phyloP scores from a whole-genome alignment of 352 stramenopile genomes.

The Globisporangium echinulatum region DNA sequence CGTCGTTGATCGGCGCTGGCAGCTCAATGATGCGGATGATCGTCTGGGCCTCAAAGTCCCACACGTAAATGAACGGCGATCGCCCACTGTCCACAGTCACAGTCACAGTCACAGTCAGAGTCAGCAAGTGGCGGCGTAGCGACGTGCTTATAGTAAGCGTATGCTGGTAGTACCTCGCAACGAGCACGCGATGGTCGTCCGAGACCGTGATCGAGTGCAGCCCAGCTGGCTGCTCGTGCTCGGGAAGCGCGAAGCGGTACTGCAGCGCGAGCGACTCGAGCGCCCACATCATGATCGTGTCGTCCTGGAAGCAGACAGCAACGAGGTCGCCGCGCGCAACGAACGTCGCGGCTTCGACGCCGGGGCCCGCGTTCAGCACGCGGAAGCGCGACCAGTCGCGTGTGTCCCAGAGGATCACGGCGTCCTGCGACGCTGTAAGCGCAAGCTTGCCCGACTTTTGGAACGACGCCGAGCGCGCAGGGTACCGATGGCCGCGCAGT shows the following conservation, averaged over 20 bases:
- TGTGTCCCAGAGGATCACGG: conserved; percentile 81
- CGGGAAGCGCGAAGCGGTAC: conserved; percentile 63
- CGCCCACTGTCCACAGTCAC: conserved; percentile 34
- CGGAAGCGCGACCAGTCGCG: conserved; percentile 79
- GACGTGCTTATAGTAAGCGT: not conserved
- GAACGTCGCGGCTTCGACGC: conserved; percentile 61
- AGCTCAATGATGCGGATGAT: conserved; percentile 85
- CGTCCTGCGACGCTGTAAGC: conserved; percentile 68
- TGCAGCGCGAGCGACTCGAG: conserved; percentile 63
- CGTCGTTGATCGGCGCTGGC: conserved; percentile 56
- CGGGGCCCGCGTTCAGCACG: conserved; percentile 68
- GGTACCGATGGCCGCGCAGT: conserved; percentile 54
- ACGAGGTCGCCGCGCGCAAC: conserved; percentile 55
- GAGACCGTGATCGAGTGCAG: conserved; percentile 68
- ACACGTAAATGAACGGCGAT: conserved; percentile 78
- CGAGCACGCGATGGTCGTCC: conserved; percentile 65
- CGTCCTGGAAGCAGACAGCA: conserved; percentile 75
- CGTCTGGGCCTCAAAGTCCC: conserved; percentile 77
- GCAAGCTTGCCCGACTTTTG: conserved; percentile 65
- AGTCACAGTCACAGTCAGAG: not conserved
- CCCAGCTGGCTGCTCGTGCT: conserved; percentile 51
- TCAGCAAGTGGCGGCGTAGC: too few species aligned
- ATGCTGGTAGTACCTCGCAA: conserved; percentile 48
- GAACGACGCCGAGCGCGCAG: conserved; percentile 53
- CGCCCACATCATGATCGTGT: conserved; percentile 86